Conservation (phyloP, 2,329 filamentous ascomycete species). For the Daldinia sp. region DNA sequence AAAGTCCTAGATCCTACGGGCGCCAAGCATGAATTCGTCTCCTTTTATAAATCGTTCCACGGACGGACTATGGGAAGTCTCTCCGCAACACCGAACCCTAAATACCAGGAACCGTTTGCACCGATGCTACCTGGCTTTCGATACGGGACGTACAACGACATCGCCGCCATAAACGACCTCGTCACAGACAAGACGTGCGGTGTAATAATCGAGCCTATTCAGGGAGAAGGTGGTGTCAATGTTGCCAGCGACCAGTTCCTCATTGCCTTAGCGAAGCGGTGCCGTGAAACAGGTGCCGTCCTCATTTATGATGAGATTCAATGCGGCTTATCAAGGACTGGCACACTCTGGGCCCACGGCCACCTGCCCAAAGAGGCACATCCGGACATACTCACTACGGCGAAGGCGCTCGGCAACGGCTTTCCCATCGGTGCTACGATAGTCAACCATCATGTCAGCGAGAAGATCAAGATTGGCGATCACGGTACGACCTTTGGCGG, state of each 20-base stretch:
- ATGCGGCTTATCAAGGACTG: conserved; percentile 89
- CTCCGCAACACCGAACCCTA: conserved; percentile 96
- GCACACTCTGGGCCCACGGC: conserved; percentile 89
- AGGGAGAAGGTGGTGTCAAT: conserved; percentile 94
- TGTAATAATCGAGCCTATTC: conserved; percentile 96
- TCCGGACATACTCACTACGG: conserved; percentile 92
- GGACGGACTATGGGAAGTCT: conserved; percentile 95
- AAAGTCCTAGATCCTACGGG: conserved; percentile 79
- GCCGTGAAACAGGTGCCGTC: conserved; percentile 87
- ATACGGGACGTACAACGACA: conserved; percentile 88
- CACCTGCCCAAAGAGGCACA: conserved; percentile 80
- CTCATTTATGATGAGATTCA: conserved; percentile 98
- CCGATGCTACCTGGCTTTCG: conserved; percentile 96
- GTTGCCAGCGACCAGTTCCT: conserved; percentile 87
- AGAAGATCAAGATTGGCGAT: conserved; percentile 77
- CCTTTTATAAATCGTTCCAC: conserved; percentile 93
- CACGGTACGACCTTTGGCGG: conserved; percentile 96
- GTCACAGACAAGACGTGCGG: conserved; percentile 90
- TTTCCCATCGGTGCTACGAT: conserved; percentile 92
- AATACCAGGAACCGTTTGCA: conserved; percentile 94
- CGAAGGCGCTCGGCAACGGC: conserved; percentile 96
- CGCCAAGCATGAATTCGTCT: conserved; percentile 85
- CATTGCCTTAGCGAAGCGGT: conserved; percentile 82
- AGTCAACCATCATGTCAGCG: conserved; percentile 70
- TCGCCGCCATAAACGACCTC: conserved; percentile 75